Conservation (phyloP, 352 stramenopile genomes). For the Pythium volutum region DNA sequence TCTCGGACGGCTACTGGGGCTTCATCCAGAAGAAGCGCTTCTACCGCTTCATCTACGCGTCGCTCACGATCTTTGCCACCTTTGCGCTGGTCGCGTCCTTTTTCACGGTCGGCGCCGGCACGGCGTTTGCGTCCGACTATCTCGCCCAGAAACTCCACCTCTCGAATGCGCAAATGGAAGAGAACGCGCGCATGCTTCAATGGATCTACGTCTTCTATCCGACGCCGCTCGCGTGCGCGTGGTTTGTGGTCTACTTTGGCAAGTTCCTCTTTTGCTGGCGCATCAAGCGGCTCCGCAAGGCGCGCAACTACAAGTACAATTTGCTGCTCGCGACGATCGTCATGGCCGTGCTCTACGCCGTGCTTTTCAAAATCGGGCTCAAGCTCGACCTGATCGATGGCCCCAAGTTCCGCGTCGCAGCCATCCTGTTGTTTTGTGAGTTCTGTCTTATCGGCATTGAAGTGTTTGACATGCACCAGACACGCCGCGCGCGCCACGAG, state of each 20-base stretch:
- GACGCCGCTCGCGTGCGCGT: constrained; percentile 59
- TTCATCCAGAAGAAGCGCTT: constrained; percentile 75
- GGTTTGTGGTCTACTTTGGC: constrained; percentile 78
- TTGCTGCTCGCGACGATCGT: constrained; percentile 62
- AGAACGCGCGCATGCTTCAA: constrained; percentile 67
- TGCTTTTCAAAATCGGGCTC: constrained; percentile 50
- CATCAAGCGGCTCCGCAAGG: constrained; percentile 74
- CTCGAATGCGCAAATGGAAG: constrained; percentile 55
- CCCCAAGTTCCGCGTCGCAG: constrained; percentile 52
- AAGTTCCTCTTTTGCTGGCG: constrained; percentile 77
- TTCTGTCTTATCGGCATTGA: constrained; percentile 67
- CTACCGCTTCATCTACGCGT: constrained; percentile 68
- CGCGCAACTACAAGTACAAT: constrained; percentile 84
- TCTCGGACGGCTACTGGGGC: constrained; percentile 77
- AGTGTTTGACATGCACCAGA: constrained; percentile 64
- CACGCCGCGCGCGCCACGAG: constrained; percentile 51
- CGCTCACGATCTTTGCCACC: constrained; percentile 72
- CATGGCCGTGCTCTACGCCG: constrained; percentile 48
- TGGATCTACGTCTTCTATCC: constrained; percentile 78
- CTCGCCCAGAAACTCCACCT: constrained; percentile 43
- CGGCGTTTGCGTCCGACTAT: constrained; percentile 44
- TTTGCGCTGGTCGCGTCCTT: constrained; percentile 75
- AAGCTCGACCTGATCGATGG: constrained; percentile 61
- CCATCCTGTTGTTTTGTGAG: constrained; percentile 65
- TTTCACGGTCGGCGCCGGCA: constrained; percentile 64